These are phyloP conservation scores for Conticribra guillardii DNA, from an alignment of 108 stramenopile species.

Conservation along the genomic window DNA sequence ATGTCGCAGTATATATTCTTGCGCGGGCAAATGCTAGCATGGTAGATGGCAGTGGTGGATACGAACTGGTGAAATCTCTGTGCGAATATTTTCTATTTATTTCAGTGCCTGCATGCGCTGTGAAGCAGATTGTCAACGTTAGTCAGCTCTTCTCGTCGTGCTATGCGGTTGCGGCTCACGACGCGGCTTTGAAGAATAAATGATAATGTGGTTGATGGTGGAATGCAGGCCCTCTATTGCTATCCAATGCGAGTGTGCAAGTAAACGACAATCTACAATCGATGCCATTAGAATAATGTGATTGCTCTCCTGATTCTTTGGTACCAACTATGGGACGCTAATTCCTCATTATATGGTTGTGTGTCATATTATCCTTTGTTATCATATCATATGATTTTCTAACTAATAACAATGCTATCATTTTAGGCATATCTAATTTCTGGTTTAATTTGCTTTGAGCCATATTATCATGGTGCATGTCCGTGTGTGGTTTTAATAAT, in stretches of 20 bases:
- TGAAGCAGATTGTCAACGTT: constrained; percentile 89
- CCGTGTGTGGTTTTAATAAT: too few species aligned
- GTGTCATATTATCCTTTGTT: too few species aligned
- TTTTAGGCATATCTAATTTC: too few species aligned
- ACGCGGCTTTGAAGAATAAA: constrained; percentile 60
- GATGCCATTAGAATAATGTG: too few species aligned
- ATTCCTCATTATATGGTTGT: too few species aligned
- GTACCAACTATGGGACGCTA: too few species aligned
- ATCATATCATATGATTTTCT: too few species aligned
- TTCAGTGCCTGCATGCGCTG: constrained; percentile 72
- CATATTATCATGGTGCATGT: too few species aligned
- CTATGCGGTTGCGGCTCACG: constrained; percentile 79
- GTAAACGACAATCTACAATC: neutral
- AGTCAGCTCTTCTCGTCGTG: constrained; percentile 83
- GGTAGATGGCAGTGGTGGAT: neutral
- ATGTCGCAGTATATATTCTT: constrained; percentile 64
- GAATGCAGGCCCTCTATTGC: neutral
- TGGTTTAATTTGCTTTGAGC: too few species aligned
- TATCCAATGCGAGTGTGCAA: neutral
- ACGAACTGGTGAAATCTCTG: constrained; percentile 31
- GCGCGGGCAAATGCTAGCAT: constrained; percentile 15
- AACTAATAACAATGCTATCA: too few species aligned
- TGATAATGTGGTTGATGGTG: neutral
- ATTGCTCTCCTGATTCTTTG: too few species aligned
- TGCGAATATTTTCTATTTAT: constrained; percentile 43